These are phyloP conservation scores for Mucuna pruriens DNA, from an alignment of 306 rosid genomes.

Conservation along the genomic window DNA sequence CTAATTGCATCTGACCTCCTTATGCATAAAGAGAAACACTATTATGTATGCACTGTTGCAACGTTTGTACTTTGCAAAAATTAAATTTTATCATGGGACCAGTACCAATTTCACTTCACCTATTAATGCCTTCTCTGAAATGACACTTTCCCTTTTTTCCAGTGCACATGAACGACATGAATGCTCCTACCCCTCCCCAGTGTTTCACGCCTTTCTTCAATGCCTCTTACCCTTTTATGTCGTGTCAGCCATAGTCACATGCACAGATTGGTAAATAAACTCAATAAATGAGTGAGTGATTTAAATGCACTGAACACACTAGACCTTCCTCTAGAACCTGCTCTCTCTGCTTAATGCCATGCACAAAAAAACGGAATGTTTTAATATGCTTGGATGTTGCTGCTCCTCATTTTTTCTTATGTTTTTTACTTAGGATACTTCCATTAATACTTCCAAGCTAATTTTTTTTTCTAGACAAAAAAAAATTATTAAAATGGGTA, in stretches of 20 bases:
- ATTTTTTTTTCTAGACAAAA: no score
- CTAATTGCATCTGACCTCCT: background rate
- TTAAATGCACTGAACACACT: constrained; percentile 25
- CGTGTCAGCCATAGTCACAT: constrained; percentile 17
- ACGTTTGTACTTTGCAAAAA: background rate
- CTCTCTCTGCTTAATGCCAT: constrained; percentile 3
- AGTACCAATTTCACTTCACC: background rate
- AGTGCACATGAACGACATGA: constrained; percentile 49
- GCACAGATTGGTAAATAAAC: constrained; percentile 24
- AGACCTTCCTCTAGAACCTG: background rate
- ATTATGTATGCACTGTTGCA: background rate
- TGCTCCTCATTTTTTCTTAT: background rate
- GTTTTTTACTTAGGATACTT: no score
- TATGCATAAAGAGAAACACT: background rate
- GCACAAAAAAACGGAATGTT: constrained; percentile 22
- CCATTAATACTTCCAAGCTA: no score
- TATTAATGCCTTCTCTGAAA: constrained; percentile 35
- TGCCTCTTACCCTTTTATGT: constrained; percentile 31
- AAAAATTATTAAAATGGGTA: no score
- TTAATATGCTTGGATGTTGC: background rate
- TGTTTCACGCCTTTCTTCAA: constrained; percentile 38
- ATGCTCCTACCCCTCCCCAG: constrained; percentile 33
- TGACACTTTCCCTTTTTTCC: constrained; percentile 39
- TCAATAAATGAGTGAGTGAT: constrained; percentile 26
- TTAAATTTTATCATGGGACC: constrained; percentile 1